phyloP scores from a whole-genome alignment of 441 rosid genomes.

The Mallotus repandus region DNA sequence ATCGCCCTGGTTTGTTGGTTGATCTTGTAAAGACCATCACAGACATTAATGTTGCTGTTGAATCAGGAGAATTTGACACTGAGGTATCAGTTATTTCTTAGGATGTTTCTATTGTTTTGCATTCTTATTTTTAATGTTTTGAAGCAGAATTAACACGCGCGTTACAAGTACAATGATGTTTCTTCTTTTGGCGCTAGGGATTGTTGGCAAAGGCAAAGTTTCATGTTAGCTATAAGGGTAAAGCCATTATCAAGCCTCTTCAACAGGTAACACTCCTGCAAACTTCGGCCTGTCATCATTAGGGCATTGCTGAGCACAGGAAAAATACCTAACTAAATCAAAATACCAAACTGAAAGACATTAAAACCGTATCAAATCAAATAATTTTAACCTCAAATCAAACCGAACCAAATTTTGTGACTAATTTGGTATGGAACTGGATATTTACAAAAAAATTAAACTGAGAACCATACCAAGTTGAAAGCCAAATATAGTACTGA shows the following conservation, averaged over 20 bases:
- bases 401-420: no score
- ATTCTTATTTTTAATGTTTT: neutral
- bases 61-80: slow-evolving; percentile 97
- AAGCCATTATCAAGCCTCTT: slow-evolving; percentile 84
- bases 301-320: no score
- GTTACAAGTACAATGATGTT: neutral
- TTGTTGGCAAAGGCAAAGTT: slow-evolving; percentile 94
- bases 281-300: neutral
- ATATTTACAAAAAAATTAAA: no score
- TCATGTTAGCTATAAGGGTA: slow-evolving; percentile 85
- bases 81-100: slow-evolving; percentile 52
- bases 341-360: no score
- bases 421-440: no score
- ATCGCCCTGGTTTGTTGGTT: slow-evolving; percentile 88
- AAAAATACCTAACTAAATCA: no score
- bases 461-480: no score
- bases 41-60: slow-evolving; percentile 73
- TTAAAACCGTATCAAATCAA: no score
- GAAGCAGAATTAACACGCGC: neutral
- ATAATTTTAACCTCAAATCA: no score
- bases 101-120: neutral
- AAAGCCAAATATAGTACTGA: no score
- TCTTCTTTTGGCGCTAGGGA: slow-evolving; percentile 46
- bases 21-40: slow-evolving; percentile 80
- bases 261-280: slow-evolving; percentile 56